These are phyloP conservation scores for Tylopilus vinaceipallidus DNA, from an alignment of 768 basidiomycete genomes.

Conservation along the genomic window DNA sequence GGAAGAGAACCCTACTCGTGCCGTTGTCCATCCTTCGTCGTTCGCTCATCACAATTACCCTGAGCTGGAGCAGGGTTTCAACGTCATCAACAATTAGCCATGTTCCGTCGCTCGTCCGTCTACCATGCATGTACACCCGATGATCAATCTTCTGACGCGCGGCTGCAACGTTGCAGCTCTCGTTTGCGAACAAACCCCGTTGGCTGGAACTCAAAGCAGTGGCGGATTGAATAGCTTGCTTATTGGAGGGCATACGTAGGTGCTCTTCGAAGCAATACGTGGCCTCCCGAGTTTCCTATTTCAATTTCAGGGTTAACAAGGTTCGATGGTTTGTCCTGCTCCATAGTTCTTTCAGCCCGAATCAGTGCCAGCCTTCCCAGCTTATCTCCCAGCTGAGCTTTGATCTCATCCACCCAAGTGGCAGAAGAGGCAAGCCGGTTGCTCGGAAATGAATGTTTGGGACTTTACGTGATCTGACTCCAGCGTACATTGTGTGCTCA, in stretches of 20 bases:
- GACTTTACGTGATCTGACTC: conserved; percentile 11
- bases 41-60: conserved; percentile 17
- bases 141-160: conserved; percentile 27
- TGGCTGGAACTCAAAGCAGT: conserved; percentile 1
- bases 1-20: conserved; percentile 17
- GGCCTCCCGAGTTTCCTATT: conserved; percentile 8
- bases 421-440: conserved; percentile 5
- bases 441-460: conserved; percentile 13
- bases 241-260: not conserved
- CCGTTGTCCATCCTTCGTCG: conserved; percentile 2
- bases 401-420: conserved; percentile 9
- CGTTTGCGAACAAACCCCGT: conserved; percentile 12
- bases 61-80: conserved; percentile 9
- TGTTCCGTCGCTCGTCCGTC: conserved; percentile 11
- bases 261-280: conserved; percentile 2
- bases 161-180: conserved; percentile 24
- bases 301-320: conserved; percentile 8
- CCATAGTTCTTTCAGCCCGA: conserved; percentile 1
- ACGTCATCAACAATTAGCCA: conserved; percentile 6
- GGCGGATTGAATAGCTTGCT: not conserved
- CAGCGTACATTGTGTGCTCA: conserved; percentile 3
- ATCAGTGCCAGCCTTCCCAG: conserved; percentile 17
- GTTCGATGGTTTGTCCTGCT: conserved; percentile 17
- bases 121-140: conserved; percentile 16
- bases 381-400: conserved; percentile 24